Evolutionary conservation across 1,139 yeast species (phyloP).

Genomic region (Taiozyma sp.): DNA sequence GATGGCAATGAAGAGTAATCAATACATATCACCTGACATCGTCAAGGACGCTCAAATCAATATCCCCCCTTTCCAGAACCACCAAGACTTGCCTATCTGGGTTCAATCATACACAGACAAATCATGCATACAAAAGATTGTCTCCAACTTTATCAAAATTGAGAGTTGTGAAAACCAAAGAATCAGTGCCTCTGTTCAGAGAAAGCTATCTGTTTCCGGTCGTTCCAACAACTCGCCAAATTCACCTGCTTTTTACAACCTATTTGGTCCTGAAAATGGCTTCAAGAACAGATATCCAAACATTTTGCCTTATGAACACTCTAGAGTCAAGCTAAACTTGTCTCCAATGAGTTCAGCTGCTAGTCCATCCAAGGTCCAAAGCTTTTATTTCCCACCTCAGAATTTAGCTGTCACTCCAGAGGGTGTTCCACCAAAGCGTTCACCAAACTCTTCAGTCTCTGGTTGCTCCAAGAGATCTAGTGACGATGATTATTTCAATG

Average conservation of each 20-base stretch:
- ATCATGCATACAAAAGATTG: conserved; percentile 32
- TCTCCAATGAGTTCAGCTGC: conserved; percentile 26
- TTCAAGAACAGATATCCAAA: conserved; percentile 74
- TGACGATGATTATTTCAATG: conserved; percentile 52
- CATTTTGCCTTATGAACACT: conserved; percentile 76
- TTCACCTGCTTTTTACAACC: conserved; percentile 13
- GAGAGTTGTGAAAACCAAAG: conserved; percentile 47
- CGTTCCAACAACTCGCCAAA: conserved; percentile 9
- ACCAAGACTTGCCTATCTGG: conserved; percentile 43
- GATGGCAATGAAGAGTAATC: conserved; percentile 18
- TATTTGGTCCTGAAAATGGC: conserved; percentile 23
- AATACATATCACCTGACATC: conserved; percentile 2
- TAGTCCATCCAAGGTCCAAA: conserved; percentile 8
- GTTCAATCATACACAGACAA: conserved; percentile 31
- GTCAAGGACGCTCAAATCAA: conserved; percentile 1
- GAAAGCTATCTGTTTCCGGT: conserved; percentile 23
- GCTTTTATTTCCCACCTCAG: conserved; percentile 5
- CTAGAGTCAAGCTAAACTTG: conserved; percentile 54
- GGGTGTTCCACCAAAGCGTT: conserved; percentile 1
- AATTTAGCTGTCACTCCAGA: conserved; percentile 1
- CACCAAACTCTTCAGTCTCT: conserved; percentile 1
- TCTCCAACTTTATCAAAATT: conserved; percentile 38
- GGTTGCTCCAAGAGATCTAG: conserved; percentile 1
- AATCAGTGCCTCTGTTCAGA: conserved; percentile 29
- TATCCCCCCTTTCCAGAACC: conserved; percentile 16